Evolutionary conservation across 2,329 filamentous ascomycete genomes (phyloP).

Genomic region (Ceratocystis papillata): DNA sequence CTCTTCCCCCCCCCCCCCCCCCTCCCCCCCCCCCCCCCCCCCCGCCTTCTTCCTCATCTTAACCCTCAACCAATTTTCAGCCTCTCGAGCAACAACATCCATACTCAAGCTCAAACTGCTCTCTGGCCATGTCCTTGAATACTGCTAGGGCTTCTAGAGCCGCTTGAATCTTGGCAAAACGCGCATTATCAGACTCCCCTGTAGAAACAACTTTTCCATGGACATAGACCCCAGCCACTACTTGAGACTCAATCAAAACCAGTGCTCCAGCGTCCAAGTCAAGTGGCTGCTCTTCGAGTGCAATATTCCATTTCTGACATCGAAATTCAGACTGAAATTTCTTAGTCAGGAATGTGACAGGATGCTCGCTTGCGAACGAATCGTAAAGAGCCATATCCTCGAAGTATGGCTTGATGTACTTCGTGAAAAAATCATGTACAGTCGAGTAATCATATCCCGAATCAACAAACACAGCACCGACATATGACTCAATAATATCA

Average conservation of each 20-base stretch:
- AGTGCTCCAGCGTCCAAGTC: constrained; percentile 35
- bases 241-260: constrained; percentile 38
- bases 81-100: constrained; percentile 50
- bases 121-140: constrained; percentile 37
- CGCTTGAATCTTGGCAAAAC: constrained; percentile 62
- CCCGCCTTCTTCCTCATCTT: constrained; percentile 3
- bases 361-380: constrained; percentile 74
- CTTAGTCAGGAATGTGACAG: constrained; percentile 60
- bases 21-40: not conserved
- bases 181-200: constrained; percentile 49
- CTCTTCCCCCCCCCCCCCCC: not conserved
- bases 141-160: constrained; percentile 47
- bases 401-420: constrained; percentile 66
- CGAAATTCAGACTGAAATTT: constrained; percentile 53
- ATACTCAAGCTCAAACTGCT: constrained; percentile 50
- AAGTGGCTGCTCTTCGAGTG: constrained; percentile 39
- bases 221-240: constrained; percentile 64
- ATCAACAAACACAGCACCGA: constrained; percentile 88
- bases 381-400: constrained; percentile 80
- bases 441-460: constrained; percentile 63
- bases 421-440: constrained; percentile 67
- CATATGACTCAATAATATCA: constrained; percentile 78
- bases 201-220: constrained; percentile 59
- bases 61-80: constrained; percentile 25
- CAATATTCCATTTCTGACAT: constrained; percentile 50